Base-by-base conservation (phyloP, 495 filamentous ascomycete genomes). In the Delitschia confertaspora region DNA sequence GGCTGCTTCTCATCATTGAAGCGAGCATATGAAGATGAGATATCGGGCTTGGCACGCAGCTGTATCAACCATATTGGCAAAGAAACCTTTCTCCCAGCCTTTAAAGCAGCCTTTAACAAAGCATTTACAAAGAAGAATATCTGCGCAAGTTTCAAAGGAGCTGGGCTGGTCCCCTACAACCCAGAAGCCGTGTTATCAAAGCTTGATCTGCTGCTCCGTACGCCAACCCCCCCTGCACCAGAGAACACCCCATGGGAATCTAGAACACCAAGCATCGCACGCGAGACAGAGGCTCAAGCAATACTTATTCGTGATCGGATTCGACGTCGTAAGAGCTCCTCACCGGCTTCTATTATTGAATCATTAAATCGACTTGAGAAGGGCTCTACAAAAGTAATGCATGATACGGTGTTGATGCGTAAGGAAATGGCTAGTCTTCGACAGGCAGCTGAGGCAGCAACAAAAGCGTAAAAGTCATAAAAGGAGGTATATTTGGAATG, bases 1-100 rank as follows among this genome's bases (percentile, higher is more conserved):
- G 42, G 42, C 10, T 56, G 42, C 25, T 56, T 56, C 33, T 37
- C 34, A 19, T 42, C 32, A 7, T 34, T 59, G 27, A 53, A 59
- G 25, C 19, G 21, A 10, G 25, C 38, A 26, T 59, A 59, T 17
- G 23, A 49, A 8, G 14, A 32, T 17, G 17, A 39, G 32, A 41
- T 59, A 17, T 18, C 24, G 8, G 7, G 22, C 23, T 40, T 47
- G 9, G 27, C 35, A n/a, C 33, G 43, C 26, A 24, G 39, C 5
- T 22, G n/a, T 16, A 20, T 50, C 20, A 35, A 18, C 47, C 38
- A 50, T 18, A 50, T 50, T 19, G 25, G 8, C 32, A 50, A 50
- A 33, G 4, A 20, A 20, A 32, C 21, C 30, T 50, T 50, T 27
- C 47, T 50, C 16, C 30, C 32, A 30, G 32, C 38, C 0, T 58